Percentiles rank a stretch among this genome's conserved stretches.
Conservation (phyloP, 2,329 filamentous ascomycete species). For the Cladosporium sp. region DNA sequence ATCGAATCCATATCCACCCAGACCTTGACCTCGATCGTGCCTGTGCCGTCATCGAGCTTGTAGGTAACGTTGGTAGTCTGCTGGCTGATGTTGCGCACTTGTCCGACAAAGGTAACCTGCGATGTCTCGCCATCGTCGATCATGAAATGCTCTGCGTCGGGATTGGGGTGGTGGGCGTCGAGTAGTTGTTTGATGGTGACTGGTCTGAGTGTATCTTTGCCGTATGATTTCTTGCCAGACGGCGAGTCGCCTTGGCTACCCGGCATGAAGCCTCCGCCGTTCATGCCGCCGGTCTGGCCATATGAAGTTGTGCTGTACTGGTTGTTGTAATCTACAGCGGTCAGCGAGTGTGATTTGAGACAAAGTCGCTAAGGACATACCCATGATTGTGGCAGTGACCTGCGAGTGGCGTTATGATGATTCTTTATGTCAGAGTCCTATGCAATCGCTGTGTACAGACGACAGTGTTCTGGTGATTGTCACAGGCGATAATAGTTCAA, state of each 20-base stretch:
- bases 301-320: conserved; percentile 53
- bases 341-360: background rate
- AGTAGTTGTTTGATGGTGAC: conserved; percentile 94
- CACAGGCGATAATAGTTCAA: background rate
- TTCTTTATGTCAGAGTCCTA: too few species aligned
- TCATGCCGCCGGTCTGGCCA: conserved; percentile 50
- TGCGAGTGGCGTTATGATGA: too few species aligned
- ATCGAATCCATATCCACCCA: conserved; percentile 66
- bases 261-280: conserved; percentile 58
- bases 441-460: too few species aligned
- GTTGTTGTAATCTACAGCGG: conserved; percentile 32
- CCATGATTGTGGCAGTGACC: too few species aligned
- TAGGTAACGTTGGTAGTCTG: conserved; percentile 90
- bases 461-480: too few species aligned
- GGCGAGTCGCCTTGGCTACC: conserved; percentile 38
- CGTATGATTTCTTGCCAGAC: conserved; percentile 52
- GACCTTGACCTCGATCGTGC: conserved; percentile 83
- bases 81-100: conserved; percentile 80
- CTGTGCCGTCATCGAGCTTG: conserved; percentile 92
- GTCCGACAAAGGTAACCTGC: conserved; percentile 77
- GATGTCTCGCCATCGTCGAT: conserved; percentile 74
- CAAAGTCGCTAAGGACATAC: background rate
- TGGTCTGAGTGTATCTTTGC: conserved; percentile 82
- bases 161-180: conserved; percentile 72
- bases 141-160: conserved; percentile 67